Percentiles rank a stretch among this genome's conserved stretches.
phyloP scores from a whole-genome alignment of 257 asterid species.

The Scutellaria minor region DNA sequence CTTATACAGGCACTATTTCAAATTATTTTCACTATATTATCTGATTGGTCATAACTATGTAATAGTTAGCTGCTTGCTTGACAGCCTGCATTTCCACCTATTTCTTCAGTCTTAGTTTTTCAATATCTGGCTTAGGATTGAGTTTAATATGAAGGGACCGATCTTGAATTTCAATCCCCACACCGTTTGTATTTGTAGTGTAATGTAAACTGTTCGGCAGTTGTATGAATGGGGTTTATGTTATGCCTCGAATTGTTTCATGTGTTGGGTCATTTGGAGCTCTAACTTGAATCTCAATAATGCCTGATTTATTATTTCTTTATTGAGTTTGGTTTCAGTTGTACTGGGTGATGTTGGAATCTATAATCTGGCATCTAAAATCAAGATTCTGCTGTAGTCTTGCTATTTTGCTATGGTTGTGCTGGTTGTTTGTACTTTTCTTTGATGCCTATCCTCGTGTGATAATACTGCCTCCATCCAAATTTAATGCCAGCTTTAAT shows the following conservation, averaged over 20 bases:
- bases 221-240: slow-evolving; percentile 7
- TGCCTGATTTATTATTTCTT: neutral
- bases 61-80: no score
- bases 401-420: neutral
- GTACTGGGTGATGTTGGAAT: slow-evolving; percentile 8
- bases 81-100: no score
- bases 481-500: neutral
- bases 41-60: no score
- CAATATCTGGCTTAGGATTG: no score
- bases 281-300: slow-evolving; percentile 20
- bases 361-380: neutral
- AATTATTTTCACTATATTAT: no score
- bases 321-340: neutral
- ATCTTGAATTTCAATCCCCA: no score
- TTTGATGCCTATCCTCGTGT: slow-evolving; percentile 1
- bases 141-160: no score
- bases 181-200: no score
- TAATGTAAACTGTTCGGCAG: slow-evolving; percentile 1
- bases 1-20: no score
- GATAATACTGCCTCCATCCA: neutral
- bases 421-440: neutral
- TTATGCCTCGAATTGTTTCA: neutral
- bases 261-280: slow-evolving; percentile 14
- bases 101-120: no score
- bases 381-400: slow-evolving; percentile 1